Base-by-base conservation (phyloP, 1,284 basidiomycete species). In the Rhodotorula glutinis region DNA sequence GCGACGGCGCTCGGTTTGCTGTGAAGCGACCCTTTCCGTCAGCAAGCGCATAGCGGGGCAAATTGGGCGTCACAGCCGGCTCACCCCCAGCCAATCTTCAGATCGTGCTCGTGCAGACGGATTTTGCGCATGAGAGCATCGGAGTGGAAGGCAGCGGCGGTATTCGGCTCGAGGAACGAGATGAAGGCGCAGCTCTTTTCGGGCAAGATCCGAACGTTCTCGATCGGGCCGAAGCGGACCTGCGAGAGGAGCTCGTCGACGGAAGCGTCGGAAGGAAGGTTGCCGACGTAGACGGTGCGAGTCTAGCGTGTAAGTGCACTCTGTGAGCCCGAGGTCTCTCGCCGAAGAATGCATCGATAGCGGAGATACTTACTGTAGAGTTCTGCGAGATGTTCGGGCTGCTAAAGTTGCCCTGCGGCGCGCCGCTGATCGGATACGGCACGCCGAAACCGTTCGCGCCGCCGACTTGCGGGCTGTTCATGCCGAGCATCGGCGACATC, bases 171-270 rank as follows among this genome's bases (percentile, higher is more conserved):
- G 57, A 97, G 85, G 86, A 96, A 97, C 19, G 93, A 97, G 72
- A 98, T 86, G 84, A 98, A 98, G 17, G 67, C 67, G 78, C 95
- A 98, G 19, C 89, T 92, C 80, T 97, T 98, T 79, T 98, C 95
- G 51, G 93, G 92, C n/a, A 98, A 85, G 47, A 98, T 88, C 60
- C 92, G 90, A 76, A 98, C 90, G 60, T 87, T 90, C 79, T 98
- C 95, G 73, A 98, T 88, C 0, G 95, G 95, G 10, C 95, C 96
- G 78, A 97, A 98, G 76, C 96, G 92, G 72, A 98, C 95, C 70
- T 97, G 88, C 79, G 93, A 97, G 76, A 98, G 88, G 33, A 98
- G 86, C 79, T 98, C 95, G 78, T 98, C 94, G 65, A 97, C 93
- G 10, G 92, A 94, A 0, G 95, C 94, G 29, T 92, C 92, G n/a